A percentile compares a stretch with the other conserved stretches of the same genome.
phyloP scores from a whole-genome alignment of 2,329 filamentous ascomycete genomes.

The Aphanoascus verrucosus region DNA sequence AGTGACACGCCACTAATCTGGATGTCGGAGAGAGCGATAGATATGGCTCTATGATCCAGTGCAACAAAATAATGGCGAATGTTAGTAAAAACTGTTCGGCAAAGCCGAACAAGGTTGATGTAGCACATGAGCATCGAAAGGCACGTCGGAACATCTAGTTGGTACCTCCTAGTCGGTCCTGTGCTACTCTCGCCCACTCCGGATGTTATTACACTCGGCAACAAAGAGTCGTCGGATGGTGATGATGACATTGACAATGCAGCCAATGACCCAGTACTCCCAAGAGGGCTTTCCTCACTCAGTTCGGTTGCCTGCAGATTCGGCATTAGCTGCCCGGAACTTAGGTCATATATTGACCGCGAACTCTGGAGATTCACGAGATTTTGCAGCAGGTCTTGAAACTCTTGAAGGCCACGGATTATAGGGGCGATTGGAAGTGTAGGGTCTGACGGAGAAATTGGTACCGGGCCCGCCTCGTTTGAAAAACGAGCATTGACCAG shows the following conservation, averaged over 20 bases:
- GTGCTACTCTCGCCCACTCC: neutral
- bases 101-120: constrained; percentile 6
- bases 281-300: neutral
- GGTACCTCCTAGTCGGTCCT: neutral
- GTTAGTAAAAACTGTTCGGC: constrained; percentile 3
- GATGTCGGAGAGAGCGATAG: constrained; percentile 7
- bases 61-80: constrained; percentile 4
- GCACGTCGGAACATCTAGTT: neutral
- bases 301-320: constrained; percentile 1
- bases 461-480: neutral
- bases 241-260: constrained; percentile 1
- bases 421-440: constrained; percentile 1
- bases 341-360: neutral
- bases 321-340: neutral
- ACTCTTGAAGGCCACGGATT: constrained; percentile 6
- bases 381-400: constrained; percentile 9
- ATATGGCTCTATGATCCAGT: constrained; percentile 6
- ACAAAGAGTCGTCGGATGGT: constrained; percentile 3
- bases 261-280: constrained; percentile 2
- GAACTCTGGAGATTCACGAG: constrained; percentile 3
- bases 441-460: neutral
- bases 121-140: constrained; percentile 6
- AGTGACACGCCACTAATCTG: constrained; percentile 8
- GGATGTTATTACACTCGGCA: neutral
- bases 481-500: neutral